Conservation (phyloP, 2,329 filamentous ascomycete species). For the Colletotrichum spaethianum region DNA sequence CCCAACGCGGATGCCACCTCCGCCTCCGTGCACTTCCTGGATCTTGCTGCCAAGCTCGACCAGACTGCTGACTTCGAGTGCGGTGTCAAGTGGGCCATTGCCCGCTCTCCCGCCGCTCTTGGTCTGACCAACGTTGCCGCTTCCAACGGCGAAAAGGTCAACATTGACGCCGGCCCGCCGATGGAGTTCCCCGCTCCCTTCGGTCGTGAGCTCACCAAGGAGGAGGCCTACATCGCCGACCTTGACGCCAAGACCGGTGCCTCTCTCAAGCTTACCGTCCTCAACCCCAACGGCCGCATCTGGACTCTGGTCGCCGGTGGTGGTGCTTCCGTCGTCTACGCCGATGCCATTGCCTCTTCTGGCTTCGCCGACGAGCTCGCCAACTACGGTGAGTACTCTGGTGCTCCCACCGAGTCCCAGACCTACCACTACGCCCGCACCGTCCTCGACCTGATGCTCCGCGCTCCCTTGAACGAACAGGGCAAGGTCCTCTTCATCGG, state of each 20-base stretch:
- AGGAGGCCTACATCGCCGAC: constrained; percentile 99
- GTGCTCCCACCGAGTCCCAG: constrained; percentile 97
- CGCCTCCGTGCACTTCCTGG: constrained; percentile 96
- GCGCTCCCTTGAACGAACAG: constrained; percentile 85
- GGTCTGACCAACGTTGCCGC: constrained; percentile 80
- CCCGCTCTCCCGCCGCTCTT: constrained; percentile 89
- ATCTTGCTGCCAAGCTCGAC: constrained; percentile 98
- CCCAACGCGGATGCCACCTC: constrained; percentile 94
- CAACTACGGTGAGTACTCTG: constrained; percentile 99
- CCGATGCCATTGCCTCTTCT: constrained; percentile 96
- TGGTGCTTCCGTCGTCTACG: constrained; percentile 99
- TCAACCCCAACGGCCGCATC: constrained; percentile 92
- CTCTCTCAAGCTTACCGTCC: constrained; percentile 96
- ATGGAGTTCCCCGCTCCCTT: constrained; percentile 99
- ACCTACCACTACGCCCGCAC: constrained; percentile 99
- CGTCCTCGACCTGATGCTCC: constrained; percentile 96
- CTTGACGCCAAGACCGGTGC: constrained; percentile 99
- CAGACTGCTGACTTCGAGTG: constrained; percentile 99
- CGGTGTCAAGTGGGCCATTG: constrained; percentile 98
- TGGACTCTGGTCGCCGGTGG: constrained; percentile 99
- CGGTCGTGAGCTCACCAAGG: constrained; percentile 97
- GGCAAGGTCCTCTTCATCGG: constrained; percentile 99
- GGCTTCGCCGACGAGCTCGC: constrained; percentile 96
- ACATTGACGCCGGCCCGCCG: constrained; percentile 94
- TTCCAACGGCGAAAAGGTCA: constrained; percentile 81